Percentiles rank a stretch among this genome's conserved stretches.
phyloP scores from a whole-genome alignment of 306 rosid genomes.

The Rosa persica region DNA sequence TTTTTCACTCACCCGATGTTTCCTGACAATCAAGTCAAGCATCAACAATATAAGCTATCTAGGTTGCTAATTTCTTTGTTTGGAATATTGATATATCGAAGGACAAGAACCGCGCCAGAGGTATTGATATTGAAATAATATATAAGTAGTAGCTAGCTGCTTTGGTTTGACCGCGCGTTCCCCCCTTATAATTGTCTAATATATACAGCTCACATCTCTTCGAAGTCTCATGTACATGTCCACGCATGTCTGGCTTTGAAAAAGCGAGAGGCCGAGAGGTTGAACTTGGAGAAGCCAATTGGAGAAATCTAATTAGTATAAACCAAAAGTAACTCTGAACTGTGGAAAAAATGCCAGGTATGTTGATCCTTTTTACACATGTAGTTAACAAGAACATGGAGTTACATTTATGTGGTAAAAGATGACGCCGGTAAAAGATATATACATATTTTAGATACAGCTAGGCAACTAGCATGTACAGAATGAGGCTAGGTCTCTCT shows the following conservation, averaged over 20 bases:
- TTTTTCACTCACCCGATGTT: neutral
- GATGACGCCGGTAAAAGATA: no score
- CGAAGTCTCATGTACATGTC: neutral
- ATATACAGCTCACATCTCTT: neutral
- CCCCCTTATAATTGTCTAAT: neutral
- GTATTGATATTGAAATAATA: neutral
- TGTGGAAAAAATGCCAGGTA: no score
- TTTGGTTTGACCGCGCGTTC: slow-evolving; percentile 13
- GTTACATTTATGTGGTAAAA: no score
- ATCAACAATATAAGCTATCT: neutral
- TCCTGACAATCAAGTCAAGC: neutral
- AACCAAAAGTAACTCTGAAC: no score
- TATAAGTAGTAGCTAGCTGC: neutral
- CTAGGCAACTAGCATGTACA: neutral
- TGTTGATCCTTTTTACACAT: neutral
- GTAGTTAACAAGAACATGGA: no score
- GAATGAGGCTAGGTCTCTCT: no score
- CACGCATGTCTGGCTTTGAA: neutral
- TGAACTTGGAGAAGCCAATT: neutral
- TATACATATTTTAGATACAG: no score
- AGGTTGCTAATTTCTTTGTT: neutral
- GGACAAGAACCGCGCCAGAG: neutral
- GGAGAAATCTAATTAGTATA: neutral
- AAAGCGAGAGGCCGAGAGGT: neutral
- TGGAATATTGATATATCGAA: neutral